Percentiles rank a stretch among this genome's conserved stretches.
phyloP scores from a whole-genome alignment of 148 eudicot genomes.

The Silene uniflora region DNA sequence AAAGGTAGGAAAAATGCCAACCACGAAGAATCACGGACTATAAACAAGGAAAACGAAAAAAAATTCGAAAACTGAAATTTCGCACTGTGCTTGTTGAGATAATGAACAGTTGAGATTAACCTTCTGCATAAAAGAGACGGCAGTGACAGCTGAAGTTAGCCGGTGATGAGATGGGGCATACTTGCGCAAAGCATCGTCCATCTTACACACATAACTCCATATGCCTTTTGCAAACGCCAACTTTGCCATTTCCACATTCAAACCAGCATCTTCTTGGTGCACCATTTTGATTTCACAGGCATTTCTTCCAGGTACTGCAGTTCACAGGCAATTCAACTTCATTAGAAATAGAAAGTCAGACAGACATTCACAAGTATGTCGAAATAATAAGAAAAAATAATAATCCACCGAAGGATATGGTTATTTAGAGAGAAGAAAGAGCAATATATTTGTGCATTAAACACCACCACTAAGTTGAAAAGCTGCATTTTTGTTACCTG shows the following conservation, averaged over 20 bases:
- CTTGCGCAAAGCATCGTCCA: constrained; percentile 73
- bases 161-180: constrained; percentile 35
- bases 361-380: background rate
- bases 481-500: background rate
- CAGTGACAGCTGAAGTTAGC: constrained; percentile 33
- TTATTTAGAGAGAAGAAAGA: background rate
- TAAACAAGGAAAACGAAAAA: too few relatives aligned
- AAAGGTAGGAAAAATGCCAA: too few relatives aligned
- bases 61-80: too few relatives aligned
- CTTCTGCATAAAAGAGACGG: constrained; percentile 58
- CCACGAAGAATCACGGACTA: background rate
- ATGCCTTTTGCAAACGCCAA: constrained; percentile 85
- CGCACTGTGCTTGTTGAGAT: too few relatives aligned
- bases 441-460: background rate
- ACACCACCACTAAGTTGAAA: background rate
- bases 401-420: background rate
- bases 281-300: constrained; percentile 86
- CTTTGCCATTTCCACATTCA: constrained; percentile 82
- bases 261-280: constrained; percentile 98
- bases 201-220: constrained; percentile 85
- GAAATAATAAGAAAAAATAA: background rate
- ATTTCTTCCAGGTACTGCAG: constrained; percentile 77
- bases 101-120: constrained; percentile 26
- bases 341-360: too few relatives aligned
- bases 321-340: background rate